phyloP scores from a whole-genome alignment of 371 early-diverging fungal genomes.

The Lichtheimia ramosa region DNA sequence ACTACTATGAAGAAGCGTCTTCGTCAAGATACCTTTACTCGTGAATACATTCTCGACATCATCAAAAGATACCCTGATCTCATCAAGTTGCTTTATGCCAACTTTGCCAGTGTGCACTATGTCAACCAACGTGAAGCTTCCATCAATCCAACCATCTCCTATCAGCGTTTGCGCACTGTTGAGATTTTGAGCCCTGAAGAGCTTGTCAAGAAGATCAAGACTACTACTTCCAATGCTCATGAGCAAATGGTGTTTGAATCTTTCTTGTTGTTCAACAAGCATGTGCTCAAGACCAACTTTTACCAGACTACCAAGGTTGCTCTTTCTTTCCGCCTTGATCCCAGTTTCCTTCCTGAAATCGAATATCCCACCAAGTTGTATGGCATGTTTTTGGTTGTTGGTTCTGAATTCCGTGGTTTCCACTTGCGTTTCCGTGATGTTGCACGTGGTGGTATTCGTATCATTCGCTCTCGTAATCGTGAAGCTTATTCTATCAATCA shows the following conservation, averaged over 20 bases:
- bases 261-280: constrained; percentile 93
- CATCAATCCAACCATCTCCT: constrained; percentile 80
- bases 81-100: constrained; percentile 89
- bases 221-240: constrained; percentile 87
- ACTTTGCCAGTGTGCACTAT: constrained; percentile 96
- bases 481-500: constrained; percentile 97
- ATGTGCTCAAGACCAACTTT: constrained; percentile 98
- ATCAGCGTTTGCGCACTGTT: constrained; percentile 87
- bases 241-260: constrained; percentile 96
- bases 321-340: constrained; percentile 94
- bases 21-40: constrained; percentile 96
- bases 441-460: constrained; percentile 97
- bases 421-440: constrained; percentile 97
- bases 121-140: constrained; percentile 67
- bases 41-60: constrained; percentile 96
- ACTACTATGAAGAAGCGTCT: constrained; percentile 96
- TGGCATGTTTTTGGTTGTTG: constrained; percentile 97
- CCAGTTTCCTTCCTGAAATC: constrained; percentile 88
- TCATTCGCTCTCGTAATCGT: constrained; percentile 95
- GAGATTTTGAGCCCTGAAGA: constrained; percentile 79
- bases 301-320: constrained; percentile 99
- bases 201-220: constrained; percentile 83
- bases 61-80: constrained; percentile 94
- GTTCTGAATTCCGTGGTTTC: constrained; percentile 98
- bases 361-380: constrained; percentile 92